Conservation (phyloP, 176 grass and related monocot genomes). For the Raddia guianensis region DNA sequence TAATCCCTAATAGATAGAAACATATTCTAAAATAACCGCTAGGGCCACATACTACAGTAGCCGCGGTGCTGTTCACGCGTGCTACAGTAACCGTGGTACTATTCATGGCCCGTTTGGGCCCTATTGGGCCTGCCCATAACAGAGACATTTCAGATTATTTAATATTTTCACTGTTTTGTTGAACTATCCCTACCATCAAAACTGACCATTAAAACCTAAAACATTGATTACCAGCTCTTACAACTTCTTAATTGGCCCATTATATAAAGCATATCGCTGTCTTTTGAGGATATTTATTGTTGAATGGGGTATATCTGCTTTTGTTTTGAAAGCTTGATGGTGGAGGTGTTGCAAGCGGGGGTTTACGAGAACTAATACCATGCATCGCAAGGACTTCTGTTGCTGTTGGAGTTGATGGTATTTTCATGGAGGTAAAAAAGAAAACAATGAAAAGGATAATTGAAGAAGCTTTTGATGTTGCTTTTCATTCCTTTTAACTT, state of each 20-base stretch:
- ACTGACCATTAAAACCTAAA: constrained; percentile 18
- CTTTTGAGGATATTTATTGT: constrained; percentile 11
- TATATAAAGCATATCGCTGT: background rate
- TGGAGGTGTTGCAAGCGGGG: constrained; percentile 91
- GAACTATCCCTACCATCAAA: constrained; percentile 6
- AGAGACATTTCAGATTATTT: background rate
- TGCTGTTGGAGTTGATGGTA: constrained; percentile 92
- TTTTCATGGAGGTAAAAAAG: constrained; percentile 95
- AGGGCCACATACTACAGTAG: no score
- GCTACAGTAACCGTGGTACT: no score
- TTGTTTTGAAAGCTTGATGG: constrained; percentile 81
- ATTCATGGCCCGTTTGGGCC: no score
- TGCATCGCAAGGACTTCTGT: constrained; percentile 91
- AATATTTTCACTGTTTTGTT: constrained; percentile 1
- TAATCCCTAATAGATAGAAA: no score
- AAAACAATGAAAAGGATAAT: background rate
- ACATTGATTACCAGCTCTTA: background rate
- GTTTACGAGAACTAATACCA: constrained; percentile 88
- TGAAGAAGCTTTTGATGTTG: background rate
- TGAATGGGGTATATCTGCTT: constrained; percentile 16
- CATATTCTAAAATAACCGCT: no score
- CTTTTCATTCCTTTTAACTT: background rate
- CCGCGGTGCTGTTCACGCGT: no score
- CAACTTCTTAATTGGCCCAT: background rate
- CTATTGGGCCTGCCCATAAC: no score